Base-by-base conservation (phyloP, 169 alveolate genomes). In the Cystoisospora suis region DNA sequence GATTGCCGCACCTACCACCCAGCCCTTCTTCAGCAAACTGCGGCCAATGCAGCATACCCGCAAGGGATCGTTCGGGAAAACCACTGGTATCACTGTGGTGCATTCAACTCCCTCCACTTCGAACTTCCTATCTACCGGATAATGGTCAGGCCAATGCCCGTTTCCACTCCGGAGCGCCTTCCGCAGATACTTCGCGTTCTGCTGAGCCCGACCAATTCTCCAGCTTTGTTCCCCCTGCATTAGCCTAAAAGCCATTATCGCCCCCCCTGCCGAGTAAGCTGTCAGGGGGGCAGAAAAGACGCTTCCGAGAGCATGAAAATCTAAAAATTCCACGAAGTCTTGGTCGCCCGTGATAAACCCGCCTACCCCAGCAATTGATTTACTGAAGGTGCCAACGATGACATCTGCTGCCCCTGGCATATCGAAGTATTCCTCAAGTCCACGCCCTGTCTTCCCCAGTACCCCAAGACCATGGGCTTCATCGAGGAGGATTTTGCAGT, bases 401-500 rank as follows among this genome's bases (percentile, higher is more conserved):
- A 95, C 59, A 49, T 92, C 96, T 38, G 86, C 92, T 23, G 96
- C 58, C 0, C 95, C 95, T 29, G 95, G 96, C 96, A 95, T 92
- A 59, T 93, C 86, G 79, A 56, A 95, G 81, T 95, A 89, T 59
- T 95, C 97, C 88, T 95, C 97, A 56, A 95, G 85, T 0, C 98
- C 98, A 77, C 98, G 86, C 65, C 98, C 98, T 29, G 96, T 96
- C 85, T 94, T 90, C 77, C 98, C 98, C 75, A 96, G 90, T 5
- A 95, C 97, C 40, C 98, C 98, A 32, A 94, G 89, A 0, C 97
- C 97, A 75, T 96, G 98, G n/a, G 98, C 97, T 59, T 96, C 98
- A 85, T 96, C 98, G n/a, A 95, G 85, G 59, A 92, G 65, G 72
- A 96, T 65, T 42, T 92, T 81, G 27, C 95, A 94, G 34, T 95